A percentile compares a stretch with the other conserved stretches of the same genome.
Conservation (phyloP, 208 protist genomes). For the Leishmania guyanensis region DNA sequence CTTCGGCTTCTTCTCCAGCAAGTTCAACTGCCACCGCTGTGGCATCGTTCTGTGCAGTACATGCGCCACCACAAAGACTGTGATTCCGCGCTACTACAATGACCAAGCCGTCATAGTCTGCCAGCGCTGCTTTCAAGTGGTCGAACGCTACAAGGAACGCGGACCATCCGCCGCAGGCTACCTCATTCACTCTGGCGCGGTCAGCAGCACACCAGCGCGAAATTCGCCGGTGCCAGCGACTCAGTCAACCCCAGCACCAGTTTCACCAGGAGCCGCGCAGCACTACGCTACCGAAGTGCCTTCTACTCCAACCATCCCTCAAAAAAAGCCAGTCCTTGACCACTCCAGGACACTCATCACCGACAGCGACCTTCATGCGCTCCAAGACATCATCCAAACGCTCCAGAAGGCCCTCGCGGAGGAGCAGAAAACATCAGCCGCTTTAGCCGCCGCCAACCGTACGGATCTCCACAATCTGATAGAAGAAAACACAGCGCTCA, state of each 20-base stretch:
- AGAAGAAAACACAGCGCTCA: slow-evolving; percentile 27
- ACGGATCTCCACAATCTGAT: slow-evolving; percentile 1
- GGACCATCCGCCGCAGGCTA: slow-evolving; percentile 16
- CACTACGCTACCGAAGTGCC: not conserved
- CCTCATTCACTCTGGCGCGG: slow-evolving; percentile 14
- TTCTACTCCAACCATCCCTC: not conserved
- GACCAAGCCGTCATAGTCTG: slow-evolving; percentile 50
- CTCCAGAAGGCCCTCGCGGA: slow-evolving; percentile 19
- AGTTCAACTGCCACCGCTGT: slow-evolving; percentile 68
- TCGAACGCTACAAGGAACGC: slow-evolving; percentile 37
- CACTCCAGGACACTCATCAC: not conserved
- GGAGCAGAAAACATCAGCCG: not conserved
- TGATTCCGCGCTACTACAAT: slow-evolving; percentile 51
- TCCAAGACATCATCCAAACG: slow-evolving; percentile 25
- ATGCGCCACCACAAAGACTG: slow-evolving; percentile 31
- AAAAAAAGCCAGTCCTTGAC: not conserved
- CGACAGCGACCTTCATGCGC: slow-evolving; percentile 3
- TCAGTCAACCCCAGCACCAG: not conserved
- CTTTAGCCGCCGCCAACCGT: not conserved
- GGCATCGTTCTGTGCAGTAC: slow-evolving; percentile 70
- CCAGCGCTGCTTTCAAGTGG: slow-evolving; percentile 46
- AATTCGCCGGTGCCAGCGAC: slow-evolving; percentile 1
- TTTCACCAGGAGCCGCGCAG: not conserved
- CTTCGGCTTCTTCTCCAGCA: slow-evolving; percentile 60
- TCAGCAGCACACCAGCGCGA: slow-evolving; percentile 6